A percentile compares a stretch with the other conserved stretches of the same genome.
Evolutionary conservation across 2,329 filamentous ascomycete genomes (phyloP).

Genomic region (Aphanoascus verrucosus): DNA sequence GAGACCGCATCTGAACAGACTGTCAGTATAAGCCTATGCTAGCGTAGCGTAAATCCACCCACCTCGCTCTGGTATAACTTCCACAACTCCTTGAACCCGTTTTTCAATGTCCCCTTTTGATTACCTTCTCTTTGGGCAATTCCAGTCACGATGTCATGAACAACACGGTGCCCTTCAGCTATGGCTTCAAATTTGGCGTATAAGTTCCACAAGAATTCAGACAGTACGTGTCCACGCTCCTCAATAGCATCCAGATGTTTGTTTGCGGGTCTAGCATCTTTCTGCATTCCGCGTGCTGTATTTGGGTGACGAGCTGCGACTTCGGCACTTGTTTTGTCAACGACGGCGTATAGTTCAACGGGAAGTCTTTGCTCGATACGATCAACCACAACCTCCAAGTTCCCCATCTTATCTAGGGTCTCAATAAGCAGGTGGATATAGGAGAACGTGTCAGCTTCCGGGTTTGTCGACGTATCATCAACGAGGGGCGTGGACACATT

Average conservation of each 20-base stretch:
- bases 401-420: conserved; percentile 76
- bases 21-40: background rate
- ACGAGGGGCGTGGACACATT: conserved; percentile 49
- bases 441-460: conserved; percentile 88
- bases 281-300: conserved; percentile 47
- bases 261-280: conserved; percentile 40
- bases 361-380: conserved; percentile 86
- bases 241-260: conserved; percentile 61
- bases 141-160: conserved; percentile 82
- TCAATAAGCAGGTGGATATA: conserved; percentile 85
- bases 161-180: conserved; percentile 83
- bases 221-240: conserved; percentile 71
- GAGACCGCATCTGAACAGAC: conserved; percentile 56
- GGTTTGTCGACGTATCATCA: conserved; percentile 86
- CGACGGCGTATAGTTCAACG: conserved; percentile 84
- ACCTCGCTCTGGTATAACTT: conserved; percentile 90
- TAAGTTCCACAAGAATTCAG: conserved; percentile 81
- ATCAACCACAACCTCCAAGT: conserved; percentile 75
- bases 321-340: conserved; percentile 89
- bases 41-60: conserved; percentile 11
- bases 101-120: conserved; percentile 55
- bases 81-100: conserved; percentile 94
- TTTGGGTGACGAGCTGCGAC: conserved; percentile 88
- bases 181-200: conserved; percentile 98
- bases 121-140: conserved; percentile 72